Percentiles rank a stretch among this genome's conserved stretches.
Conservation (phyloP, 75 land plant species). For the Cunninghamia lanceolata region DNA sequence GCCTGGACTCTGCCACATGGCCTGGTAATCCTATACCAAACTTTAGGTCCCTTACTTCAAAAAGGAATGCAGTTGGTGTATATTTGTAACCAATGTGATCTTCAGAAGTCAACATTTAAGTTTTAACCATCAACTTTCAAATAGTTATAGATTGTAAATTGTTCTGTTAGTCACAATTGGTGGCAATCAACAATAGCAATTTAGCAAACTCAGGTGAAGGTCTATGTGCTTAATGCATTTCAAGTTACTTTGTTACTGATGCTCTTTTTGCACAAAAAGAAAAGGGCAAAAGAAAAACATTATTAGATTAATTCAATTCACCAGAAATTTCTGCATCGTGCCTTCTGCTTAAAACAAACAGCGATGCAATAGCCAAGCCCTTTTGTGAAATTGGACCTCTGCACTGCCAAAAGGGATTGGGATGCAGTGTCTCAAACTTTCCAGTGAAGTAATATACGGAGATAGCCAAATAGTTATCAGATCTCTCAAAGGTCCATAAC, state of each 20-base stretch:
- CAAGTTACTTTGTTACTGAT: not conserved
- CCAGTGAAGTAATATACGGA: not conserved
- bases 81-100: not conserved
- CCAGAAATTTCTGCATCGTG: not conserved
- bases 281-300: no score
- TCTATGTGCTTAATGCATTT: not conserved
- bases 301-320: not conserved
- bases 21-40: not conserved
- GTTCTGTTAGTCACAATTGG: not conserved
- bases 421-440: not conserved
- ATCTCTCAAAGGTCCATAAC: not conserved
- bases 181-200: not conserved
- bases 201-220: not conserved
- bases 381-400: not conserved
- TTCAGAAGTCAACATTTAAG: not conserved
- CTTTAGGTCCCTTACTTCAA: not conserved
- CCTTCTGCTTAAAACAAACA: not conserved
- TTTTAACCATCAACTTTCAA: not conserved
- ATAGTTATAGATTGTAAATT: not conserved
- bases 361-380: not conserved
- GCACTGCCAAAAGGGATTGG: not conserved
- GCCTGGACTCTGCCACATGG: not conserved
- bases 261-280: not conserved
- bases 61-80: not conserved
- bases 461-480: not conserved